These are phyloP conservation scores for Pseudozyma thailandica DNA, from an alignment of 1,284 basidiomycete genomes.

Conservation along the genomic window DNA sequence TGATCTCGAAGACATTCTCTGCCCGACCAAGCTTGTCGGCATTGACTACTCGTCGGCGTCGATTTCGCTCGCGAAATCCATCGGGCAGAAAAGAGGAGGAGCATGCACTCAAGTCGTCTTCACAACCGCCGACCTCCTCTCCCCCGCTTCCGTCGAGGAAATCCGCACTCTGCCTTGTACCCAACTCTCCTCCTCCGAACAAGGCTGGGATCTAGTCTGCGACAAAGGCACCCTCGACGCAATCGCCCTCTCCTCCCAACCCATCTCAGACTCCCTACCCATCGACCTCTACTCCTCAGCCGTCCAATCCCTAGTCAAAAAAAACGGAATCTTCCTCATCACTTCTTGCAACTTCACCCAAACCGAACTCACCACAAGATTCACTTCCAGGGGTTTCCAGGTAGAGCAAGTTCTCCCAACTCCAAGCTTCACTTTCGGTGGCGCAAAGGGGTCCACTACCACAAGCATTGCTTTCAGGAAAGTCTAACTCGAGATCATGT, in stretches of 20 bases:
- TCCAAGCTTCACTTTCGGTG: constrained; percentile 60
- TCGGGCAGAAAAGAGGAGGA: constrained; percentile 45
- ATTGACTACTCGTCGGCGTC: constrained; percentile 84
- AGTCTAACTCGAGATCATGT: constrained; percentile 3
- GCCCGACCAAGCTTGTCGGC: constrained; percentile 74
- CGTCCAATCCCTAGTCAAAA: constrained; percentile 73
- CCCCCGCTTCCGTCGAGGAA: constrained; percentile 11
- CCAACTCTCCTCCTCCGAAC: not conserved
- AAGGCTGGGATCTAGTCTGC: constrained; percentile 66
- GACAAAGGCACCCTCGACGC: constrained; percentile 76
- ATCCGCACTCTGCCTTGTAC: constrained; percentile 12
- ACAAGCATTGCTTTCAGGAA: constrained; percentile 53
- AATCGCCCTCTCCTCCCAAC: constrained; percentile 79
- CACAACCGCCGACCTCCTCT: constrained; percentile 64
- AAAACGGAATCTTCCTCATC: constrained; percentile 79
- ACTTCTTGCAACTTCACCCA: constrained; percentile 89
- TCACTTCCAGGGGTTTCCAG: constrained; percentile 68
- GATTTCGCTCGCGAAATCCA: constrained; percentile 70
- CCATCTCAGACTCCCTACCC: constrained; percentile 73
- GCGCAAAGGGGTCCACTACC: constrained; percentile 53
- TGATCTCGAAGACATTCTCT: constrained; percentile 75
- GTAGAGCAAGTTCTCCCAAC: constrained; percentile 57
- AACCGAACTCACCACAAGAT: constrained; percentile 77
- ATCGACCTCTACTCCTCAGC: constrained; percentile 76
- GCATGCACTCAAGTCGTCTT: constrained; percentile 63